A percentile compares a stretch with the other conserved stretches of the same genome.
These are phyloP conservation scores for Camellia oleifera DNA, from an alignment of 179 eudicot genomes.

Conservation along the genomic window DNA sequence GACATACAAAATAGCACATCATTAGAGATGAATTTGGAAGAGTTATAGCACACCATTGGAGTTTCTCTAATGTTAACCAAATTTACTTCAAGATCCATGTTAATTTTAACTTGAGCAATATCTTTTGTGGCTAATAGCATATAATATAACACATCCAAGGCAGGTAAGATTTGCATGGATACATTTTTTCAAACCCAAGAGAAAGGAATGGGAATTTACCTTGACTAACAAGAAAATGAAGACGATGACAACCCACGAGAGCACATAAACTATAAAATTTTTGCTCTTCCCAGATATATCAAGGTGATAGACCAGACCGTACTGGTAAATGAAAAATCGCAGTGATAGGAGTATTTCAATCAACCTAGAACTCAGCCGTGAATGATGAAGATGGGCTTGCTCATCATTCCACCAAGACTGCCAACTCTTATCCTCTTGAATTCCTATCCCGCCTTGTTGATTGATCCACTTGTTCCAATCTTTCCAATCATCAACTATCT, in stretches of 20 bases:
- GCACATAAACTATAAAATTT: conserved; percentile 70
- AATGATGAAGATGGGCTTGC: conserved; percentile 65
- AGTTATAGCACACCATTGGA: no score
- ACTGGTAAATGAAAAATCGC: conserved; percentile 88
- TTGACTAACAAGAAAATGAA: conserved; percentile 69
- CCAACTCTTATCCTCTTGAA: conserved; percentile 94
- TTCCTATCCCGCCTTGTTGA: conserved; percentile 91
- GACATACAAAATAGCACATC: no score
- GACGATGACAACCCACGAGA: conserved; percentile 87
- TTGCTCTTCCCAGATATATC: conserved; percentile 76
- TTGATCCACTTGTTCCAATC: conserved; percentile 95
- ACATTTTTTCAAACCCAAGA: background rate
- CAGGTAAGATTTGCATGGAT: background rate
- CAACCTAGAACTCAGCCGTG: conserved; percentile 58
- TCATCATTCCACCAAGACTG: conserved; percentile 99
- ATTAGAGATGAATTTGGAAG: background rate
- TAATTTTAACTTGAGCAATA: background rate
- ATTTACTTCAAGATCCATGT: background rate
- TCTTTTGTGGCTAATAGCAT: background rate
- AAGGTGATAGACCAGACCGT: conserved; percentile 95
- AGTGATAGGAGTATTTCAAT: conserved; percentile 69
- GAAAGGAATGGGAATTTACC: conserved; percentile 41
- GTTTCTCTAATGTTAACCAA: background rate
- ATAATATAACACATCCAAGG: background rate
- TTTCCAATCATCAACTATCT: conserved; percentile 89